A percentile compares a stretch with the other conserved stretches of the same genome.
Evolutionary conservation across 2,329 filamentous ascomycete species (phyloP).

Genomic region (Penicillium sp.): DNA sequence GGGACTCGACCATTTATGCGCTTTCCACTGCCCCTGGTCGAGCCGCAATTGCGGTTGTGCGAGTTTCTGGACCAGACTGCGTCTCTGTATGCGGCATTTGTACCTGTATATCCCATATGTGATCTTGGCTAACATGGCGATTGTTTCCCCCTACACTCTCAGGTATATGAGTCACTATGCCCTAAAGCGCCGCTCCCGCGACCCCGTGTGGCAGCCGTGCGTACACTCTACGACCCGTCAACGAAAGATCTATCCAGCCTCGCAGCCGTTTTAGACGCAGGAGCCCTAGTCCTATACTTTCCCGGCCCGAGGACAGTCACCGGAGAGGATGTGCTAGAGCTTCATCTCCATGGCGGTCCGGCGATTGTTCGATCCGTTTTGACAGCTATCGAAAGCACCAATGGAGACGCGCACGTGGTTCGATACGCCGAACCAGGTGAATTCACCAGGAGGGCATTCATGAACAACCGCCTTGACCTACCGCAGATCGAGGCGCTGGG

Average conservation of each 20-base stretch:
- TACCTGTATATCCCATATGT: background rate
- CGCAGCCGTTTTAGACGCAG: slow-evolving; percentile 69
- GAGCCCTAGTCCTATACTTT: slow-evolving; percentile 82
- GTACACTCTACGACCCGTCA: slow-evolving; percentile 70
- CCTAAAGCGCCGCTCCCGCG: slow-evolving; percentile 59
- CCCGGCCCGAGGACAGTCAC: slow-evolving; percentile 82
- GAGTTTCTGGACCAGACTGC: slow-evolving; percentile 81
- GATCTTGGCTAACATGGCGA: slow-evolving; percentile 1
- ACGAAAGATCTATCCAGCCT: slow-evolving; percentile 36
- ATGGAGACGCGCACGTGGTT: slow-evolving; percentile 48
- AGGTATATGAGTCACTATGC: slow-evolving; percentile 70
- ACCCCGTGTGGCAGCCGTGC: slow-evolving; percentile 70
- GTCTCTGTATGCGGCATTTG: slow-evolving; percentile 57
- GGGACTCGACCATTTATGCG: slow-evolving; percentile 78
- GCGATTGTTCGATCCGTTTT: slow-evolving; percentile 89
- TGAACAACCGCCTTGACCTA: slow-evolving; percentile 82
- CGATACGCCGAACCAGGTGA: slow-evolving; percentile 94
- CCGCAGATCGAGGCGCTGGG: slow-evolving; percentile 76
- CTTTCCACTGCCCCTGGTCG: slow-evolving; percentile 84
- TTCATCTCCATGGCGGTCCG: slow-evolving; percentile 91
- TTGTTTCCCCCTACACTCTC: slow-evolving; percentile 17
- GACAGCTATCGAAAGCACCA: slow-evolving; percentile 67
- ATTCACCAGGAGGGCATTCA: slow-evolving; percentile 90
- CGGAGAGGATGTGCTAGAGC: slow-evolving; percentile 87
- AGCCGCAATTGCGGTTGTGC: slow-evolving; percentile 88